phyloP scores from a whole-genome alignment of 2,329 filamentous ascomycete species.

The Alternaria sp. region DNA sequence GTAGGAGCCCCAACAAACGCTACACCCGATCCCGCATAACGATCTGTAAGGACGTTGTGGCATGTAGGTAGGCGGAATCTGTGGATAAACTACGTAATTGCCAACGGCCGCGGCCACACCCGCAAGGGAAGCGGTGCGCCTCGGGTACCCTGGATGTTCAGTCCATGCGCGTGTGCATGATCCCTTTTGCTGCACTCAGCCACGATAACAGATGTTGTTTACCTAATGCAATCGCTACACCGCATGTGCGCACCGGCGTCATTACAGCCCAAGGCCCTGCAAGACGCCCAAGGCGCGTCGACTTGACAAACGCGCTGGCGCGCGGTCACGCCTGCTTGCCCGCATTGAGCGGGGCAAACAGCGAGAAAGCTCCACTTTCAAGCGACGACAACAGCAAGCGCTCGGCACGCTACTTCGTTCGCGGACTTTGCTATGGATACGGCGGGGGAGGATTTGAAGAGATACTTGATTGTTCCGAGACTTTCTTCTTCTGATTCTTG shows the following conservation, averaged over 20 bases:
- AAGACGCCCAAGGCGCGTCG: not conserved
- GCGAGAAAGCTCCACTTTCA: not conserved
- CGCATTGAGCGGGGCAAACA: slow-evolving; percentile 1
- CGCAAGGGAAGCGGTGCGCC: not conserved
- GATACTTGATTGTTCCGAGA: slow-evolving; percentile 24
- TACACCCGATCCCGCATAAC: not conserved
- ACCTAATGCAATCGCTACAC: not conserved
- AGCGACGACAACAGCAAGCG: slow-evolving; percentile 4
- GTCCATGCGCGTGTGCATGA: not conserved
- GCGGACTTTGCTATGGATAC: slow-evolving; percentile 6
- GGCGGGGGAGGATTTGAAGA: slow-evolving; percentile 26
- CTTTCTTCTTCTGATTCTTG: slow-evolving; percentile 21
- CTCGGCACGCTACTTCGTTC: not conserved
- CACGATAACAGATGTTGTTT: not conserved
- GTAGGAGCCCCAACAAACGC: not conserved
- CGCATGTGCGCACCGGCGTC: not conserved
- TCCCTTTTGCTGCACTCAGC: not conserved
- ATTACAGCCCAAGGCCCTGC: not conserved
- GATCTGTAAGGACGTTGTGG: slow-evolving; percentile 1
- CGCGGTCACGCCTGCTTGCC: slow-evolving; percentile 26
- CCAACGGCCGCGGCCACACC: not conserved
- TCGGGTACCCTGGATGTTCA: not conserved
- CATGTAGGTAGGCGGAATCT: not conserved
- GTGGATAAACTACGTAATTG: not conserved
- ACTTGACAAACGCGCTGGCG: slow-evolving; percentile 19